Percentiles rank a stretch among this genome's conserved stretches.
phyloP scores from a whole-genome alignment of 129 eudicot species.

The carrot (Daucus carota) region DNA sequence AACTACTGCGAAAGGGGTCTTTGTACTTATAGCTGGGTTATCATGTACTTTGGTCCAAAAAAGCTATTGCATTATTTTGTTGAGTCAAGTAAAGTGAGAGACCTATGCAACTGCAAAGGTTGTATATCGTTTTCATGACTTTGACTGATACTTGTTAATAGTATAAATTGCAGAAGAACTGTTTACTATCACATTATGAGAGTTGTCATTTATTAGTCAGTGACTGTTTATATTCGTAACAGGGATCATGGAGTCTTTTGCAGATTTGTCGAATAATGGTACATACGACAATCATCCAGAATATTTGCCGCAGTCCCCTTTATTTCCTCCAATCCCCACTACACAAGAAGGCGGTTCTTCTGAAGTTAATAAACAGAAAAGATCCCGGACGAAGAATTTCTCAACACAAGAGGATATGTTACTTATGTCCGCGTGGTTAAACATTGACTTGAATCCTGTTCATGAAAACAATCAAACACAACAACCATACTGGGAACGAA shows the following conservation, averaged over 20 bases:
- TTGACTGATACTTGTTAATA: not conserved
- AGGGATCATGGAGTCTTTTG: not conserved
- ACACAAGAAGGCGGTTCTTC: not conserved
- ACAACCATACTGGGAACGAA: not conserved
- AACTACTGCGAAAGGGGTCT: not conserved
- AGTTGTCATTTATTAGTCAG: not conserved
- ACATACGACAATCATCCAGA: not conserved
- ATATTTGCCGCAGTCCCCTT: not conserved
- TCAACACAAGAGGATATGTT: conserved; percentile 2
- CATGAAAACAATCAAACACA: not conserved
- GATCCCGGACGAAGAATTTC: not conserved
- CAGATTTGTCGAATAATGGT: not conserved
- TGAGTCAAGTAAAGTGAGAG: not conserved
- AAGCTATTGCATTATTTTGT: not conserved
- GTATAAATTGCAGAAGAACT: not conserved
- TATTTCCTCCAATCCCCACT: not conserved
- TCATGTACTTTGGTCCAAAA: not conserved
- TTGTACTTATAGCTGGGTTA: not conserved
- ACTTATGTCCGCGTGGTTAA: not conserved
- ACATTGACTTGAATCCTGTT: not conserved
- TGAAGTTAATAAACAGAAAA: not conserved
- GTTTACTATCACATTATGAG: not conserved
- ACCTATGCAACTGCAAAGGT: not conserved
- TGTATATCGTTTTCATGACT: not conserved
- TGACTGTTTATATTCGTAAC: not conserved